Conservation (phyloP, 345 rosid species). For the Litchi chinensis region DNA sequence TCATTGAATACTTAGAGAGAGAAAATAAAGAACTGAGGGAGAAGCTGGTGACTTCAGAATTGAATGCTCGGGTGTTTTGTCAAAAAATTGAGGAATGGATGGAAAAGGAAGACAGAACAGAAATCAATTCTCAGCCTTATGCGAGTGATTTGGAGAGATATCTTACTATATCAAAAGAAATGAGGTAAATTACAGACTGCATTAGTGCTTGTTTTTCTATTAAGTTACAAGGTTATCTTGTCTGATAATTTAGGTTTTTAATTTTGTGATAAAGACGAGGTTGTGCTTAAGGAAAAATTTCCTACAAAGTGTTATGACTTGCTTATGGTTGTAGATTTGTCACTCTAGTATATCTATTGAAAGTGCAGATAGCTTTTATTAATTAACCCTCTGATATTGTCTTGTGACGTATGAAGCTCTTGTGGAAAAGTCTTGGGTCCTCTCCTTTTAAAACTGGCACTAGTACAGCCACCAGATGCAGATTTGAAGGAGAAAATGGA, state of each 20-base stretch:
- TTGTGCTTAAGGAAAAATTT: neutral
- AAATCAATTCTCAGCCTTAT: slow-evolving; percentile 25
- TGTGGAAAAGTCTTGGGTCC: slow-evolving; percentile 41
- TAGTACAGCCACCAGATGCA: slow-evolving; percentile 33
- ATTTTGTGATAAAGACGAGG: slow-evolving; percentile 1
- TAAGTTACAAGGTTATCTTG: slow-evolving; percentile 12
- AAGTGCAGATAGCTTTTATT: neutral
- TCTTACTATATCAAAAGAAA: slow-evolving; percentile 29
- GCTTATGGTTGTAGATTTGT: slow-evolving; percentile 1
- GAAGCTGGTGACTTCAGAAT: slow-evolving; percentile 38
- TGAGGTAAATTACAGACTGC: slow-evolving; percentile 32
- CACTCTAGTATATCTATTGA: neutral
- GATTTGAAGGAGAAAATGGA: slow-evolving; percentile 40
- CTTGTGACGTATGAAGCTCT: slow-evolving; percentile 27
- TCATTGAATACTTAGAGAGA: slow-evolving; percentile 38
- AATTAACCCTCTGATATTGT: slow-evolving; percentile 1
- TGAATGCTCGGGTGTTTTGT: slow-evolving; percentile 32
- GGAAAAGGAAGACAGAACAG: slow-evolving; percentile 34
- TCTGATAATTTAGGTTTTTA: slow-evolving; percentile 4
- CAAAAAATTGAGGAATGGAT: slow-evolving; percentile 42
- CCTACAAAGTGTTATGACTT: slow-evolving; percentile 9
- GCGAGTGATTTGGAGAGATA: slow-evolving; percentile 28
- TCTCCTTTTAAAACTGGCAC: slow-evolving; percentile 40
- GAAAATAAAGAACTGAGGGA: slow-evolving; percentile 59
- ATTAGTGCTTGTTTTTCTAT: slow-evolving; percentile 8